phyloP scores from a whole-genome alignment of 2,329 filamentous ascomycete species.

The Dothiorella sarmentorum region DNA sequence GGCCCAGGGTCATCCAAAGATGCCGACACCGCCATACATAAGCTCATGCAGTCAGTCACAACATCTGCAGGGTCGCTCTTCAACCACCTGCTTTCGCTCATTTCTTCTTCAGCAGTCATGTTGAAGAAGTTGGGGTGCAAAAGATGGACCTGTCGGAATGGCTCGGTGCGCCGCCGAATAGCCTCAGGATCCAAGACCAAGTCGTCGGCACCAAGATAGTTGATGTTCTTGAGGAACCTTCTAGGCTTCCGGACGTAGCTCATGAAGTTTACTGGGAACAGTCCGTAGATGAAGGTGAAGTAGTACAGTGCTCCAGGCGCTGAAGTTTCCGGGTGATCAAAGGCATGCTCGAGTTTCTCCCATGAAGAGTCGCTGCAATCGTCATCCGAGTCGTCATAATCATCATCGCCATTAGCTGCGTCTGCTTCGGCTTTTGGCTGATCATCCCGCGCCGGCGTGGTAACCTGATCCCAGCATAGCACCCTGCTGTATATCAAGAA shows the following conservation, averaged over 20 bases:
- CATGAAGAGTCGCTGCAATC: conserved; percentile 45
- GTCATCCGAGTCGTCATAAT: conserved; percentile 38
- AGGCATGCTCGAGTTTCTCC: conserved; percentile 61
- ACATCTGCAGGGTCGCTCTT: conserved; percentile 77
- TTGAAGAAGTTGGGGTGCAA: conserved; percentile 83
- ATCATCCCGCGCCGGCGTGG: conserved; percentile 11
- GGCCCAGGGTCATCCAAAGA: conserved; percentile 46
- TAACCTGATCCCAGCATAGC: conserved; percentile 69
- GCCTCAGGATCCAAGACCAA: conserved; percentile 75
- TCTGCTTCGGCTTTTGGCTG: conserved; percentile 27
- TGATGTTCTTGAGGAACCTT: conserved; percentile 70
- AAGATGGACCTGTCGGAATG: conserved; percentile 68
- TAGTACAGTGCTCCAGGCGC: conserved; percentile 69
- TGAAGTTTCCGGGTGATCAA: conserved; percentile 55
- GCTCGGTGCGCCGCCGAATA: conserved; percentile 71
- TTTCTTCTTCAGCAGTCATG: conserved; percentile 74
- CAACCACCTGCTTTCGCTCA: conserved; percentile 74
- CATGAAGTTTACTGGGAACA: conserved; percentile 84
- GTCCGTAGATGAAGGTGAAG: conserved; percentile 77
- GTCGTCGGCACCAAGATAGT: conserved; percentile 67
- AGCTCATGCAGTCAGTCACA: conserved; percentile 71
- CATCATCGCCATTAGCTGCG: conserved; percentile 21
- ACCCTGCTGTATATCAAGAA: conserved; percentile 80
- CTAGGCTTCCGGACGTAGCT: conserved; percentile 81
- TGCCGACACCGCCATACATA: conserved; percentile 52